Evolutionary conservation across 257 asterid species (phyloP), one percentile per base, ranked within the genome.

Genomic region (Mitragyna speciosa): DNA sequence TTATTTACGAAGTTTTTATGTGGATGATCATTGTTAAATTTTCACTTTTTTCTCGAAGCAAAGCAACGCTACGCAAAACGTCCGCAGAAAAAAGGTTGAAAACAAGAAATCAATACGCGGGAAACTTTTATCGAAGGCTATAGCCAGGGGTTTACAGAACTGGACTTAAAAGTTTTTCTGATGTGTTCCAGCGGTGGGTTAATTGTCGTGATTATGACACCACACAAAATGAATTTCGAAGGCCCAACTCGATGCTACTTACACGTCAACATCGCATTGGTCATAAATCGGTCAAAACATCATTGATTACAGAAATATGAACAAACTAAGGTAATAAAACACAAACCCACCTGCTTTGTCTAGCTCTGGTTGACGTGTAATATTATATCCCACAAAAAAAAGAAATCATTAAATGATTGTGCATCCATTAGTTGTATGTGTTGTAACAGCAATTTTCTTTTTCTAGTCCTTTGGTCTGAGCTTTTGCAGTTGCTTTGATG

Each of bases 111-210:
- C 10, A 48, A 16, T 19, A 68, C 15, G 11, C 10, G 0, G 47
- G 12, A 45, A 73, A 52, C 67, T 54, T 73, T 31, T 31, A 41
- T 67, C 78, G 51, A 43, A 54, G 78, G 28, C 78, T 51, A 49
- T 51, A 48, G 68, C 10, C 54, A 17, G n/a, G 68, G 67, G 36
- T 33, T 72, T 52, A 51, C 64, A 51, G 66, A 48, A 51, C 39
- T 72, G 58, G 68, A 68, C 78, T 74, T 31, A 52, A 73, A 73
- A 59, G 78, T 31, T 73, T 39, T 28, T 68, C 73, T 33, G n/a
- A 26, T 12, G 71, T 66, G 41, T 12, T 45, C 71, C 71, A 66
- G 70, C 30, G 33, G 6, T 28, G 31, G 68, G 41, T 28, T 58
- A 12, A 51, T 48, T 49, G 54, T 73, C 20, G 66, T 73, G 33